Conservation (phyloP, 768 basidiomycete species). For the Xanthoconium purpureum region DNA sequence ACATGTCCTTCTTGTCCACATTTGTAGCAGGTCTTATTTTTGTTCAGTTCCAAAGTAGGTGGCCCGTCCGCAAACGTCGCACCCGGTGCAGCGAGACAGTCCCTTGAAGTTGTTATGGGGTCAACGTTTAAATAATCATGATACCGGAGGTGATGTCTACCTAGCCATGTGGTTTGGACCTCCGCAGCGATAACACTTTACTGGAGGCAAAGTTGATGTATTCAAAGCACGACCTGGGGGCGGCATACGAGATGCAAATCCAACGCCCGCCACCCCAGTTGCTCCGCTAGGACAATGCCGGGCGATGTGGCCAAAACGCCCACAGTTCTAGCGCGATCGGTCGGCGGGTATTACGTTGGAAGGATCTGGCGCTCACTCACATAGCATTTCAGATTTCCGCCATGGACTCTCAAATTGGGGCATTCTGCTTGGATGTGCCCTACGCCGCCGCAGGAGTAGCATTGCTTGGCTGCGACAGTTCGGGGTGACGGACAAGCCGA, state of each 20-base stretch:
- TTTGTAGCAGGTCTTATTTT: conserved; percentile 82
- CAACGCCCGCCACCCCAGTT: conserved; percentile 35
- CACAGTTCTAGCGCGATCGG: conserved; percentile 56
- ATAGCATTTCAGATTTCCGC: conserved; percentile 77
- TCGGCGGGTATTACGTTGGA: conserved; percentile 1
- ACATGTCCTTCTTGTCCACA: conserved; percentile 88
- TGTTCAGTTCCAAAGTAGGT: conserved; percentile 43
- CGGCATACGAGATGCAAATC: conserved; percentile 64
- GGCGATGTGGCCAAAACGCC: conserved; percentile 80
- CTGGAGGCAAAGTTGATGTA: conserved; percentile 71
- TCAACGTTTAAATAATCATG: conserved; percentile 8
- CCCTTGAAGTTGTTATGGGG: conserved; percentile 41
- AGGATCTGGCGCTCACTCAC: conserved; percentile 42
- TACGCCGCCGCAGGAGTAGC: conserved; percentile 90
- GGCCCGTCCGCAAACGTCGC: conserved; percentile 46
- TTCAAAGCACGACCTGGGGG: conserved; percentile 75
- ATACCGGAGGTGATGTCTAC: conserved; percentile 34
- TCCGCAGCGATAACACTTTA: conserved; percentile 89
- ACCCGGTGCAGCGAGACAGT: conserved; percentile 76
- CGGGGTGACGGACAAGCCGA: conserved; percentile 83
- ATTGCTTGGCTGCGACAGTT: conserved; percentile 82
- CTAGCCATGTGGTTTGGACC: conserved; percentile 86
- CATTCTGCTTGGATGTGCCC: conserved; percentile 90
- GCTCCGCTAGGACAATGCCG: conserved; percentile 62
- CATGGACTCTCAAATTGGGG: conserved; percentile 70